Percentiles rank a stretch among this genome's conserved stretches.
Evolutionary conservation across 148 eudicot genomes (phyloP).

Genomic region (Camellia lanceoleosa): DNA sequence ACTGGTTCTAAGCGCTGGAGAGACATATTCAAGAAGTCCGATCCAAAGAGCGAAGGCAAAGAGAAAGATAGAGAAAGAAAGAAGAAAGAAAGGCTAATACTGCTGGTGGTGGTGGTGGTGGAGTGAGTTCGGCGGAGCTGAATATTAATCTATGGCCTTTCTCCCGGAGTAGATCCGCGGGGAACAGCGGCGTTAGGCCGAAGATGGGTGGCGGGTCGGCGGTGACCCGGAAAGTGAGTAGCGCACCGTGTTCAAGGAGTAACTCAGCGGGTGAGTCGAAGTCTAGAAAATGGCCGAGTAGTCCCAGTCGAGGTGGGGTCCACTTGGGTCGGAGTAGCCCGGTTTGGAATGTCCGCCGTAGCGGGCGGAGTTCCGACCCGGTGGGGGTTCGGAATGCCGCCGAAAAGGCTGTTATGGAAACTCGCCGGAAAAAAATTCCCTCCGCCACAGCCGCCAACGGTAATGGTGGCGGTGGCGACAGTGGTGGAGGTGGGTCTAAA

Average conservation of each 20-base stretch:
- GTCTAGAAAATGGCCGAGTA: slow-evolving; percentile 53
- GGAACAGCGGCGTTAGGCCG: slow-evolving; percentile 59
- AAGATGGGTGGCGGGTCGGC: slow-evolving; percentile 23
- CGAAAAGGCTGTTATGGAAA: slow-evolving; percentile 17
- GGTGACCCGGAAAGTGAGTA: slow-evolving; percentile 59
- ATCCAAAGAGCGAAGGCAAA: not conserved
- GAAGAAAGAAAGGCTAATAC: slow-evolving; percentile 14
- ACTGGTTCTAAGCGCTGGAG: slow-evolving; percentile 77
- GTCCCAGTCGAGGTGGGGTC: slow-evolving; percentile 53
- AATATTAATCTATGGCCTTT: slow-evolving; percentile 94
- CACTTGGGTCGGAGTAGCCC: slow-evolving; percentile 85
- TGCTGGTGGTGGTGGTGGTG: not conserved
- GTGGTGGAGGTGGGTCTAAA: slow-evolving; percentile 14
- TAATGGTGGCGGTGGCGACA: not conserved
- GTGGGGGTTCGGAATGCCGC: slow-evolving; percentile 16
- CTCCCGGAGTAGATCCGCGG: slow-evolving; percentile 84
- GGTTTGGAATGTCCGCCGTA: slow-evolving; percentile 68
- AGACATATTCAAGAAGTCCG: slow-evolving; percentile 56
- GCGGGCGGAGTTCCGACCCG: slow-evolving; percentile 19
- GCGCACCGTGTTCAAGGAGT: slow-evolving; percentile 93
- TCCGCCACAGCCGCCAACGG: slow-evolving; percentile 6
- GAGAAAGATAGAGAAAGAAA: slow-evolving; percentile 22
- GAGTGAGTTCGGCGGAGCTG: slow-evolving; percentile 50
- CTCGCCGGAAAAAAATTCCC: slow-evolving; percentile 29
- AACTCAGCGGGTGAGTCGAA: slow-evolving; percentile 87